phyloP scores from a whole-genome alignment of 1,139 yeast genomes.

The Hyphopichia buzzinii region DNA sequence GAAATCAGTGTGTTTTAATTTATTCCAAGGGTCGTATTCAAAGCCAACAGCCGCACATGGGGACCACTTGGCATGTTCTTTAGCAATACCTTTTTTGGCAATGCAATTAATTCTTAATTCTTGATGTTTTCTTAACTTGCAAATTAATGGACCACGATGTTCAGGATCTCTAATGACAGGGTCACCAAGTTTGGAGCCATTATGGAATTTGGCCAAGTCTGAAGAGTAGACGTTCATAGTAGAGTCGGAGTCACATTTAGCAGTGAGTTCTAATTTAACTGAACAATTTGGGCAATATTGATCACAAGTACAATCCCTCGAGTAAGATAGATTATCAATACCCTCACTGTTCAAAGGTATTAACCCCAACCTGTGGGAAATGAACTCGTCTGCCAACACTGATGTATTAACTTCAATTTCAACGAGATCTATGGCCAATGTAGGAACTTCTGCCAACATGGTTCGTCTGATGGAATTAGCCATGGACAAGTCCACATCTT shows the following conservation, averaged over 20 bases:
- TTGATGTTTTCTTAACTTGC: conserved; percentile 91
- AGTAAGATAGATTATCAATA: conserved; percentile 74
- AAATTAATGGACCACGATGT: conserved; percentile 80
- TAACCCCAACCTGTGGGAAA: conserved; percentile 89
- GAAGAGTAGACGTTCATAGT: conserved; percentile 89
- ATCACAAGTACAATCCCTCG: conserved; percentile 96
- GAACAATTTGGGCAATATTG: conserved; percentile 95
- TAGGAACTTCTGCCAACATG: conserved; percentile 95
- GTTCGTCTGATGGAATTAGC: conserved; percentile 92
- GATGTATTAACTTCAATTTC: conserved; percentile 92
- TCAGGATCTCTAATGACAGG: conserved; percentile 82
- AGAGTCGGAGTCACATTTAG: conserved; percentile 82
- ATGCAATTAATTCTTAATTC: conserved; percentile 86
- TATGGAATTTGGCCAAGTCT: conserved; percentile 62
- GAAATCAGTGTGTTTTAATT: conserved; percentile 88
- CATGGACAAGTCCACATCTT: conserved; percentile 83
- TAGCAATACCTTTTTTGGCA: conserved; percentile 97
- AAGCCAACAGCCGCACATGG: conserved; percentile 97
- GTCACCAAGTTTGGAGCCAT: conserved; percentile 60
- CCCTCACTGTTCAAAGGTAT: conserved; percentile 85
- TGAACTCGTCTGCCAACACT: conserved; percentile 94
- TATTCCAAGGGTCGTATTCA: conserved; percentile 99
- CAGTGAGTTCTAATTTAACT: conserved; percentile 80
- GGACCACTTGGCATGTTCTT: conserved; percentile 98
- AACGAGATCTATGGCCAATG: conserved; percentile 91